Conservation (phyloP, 352 stramenopile genomes). For the Pythium insidiosum region DNA sequence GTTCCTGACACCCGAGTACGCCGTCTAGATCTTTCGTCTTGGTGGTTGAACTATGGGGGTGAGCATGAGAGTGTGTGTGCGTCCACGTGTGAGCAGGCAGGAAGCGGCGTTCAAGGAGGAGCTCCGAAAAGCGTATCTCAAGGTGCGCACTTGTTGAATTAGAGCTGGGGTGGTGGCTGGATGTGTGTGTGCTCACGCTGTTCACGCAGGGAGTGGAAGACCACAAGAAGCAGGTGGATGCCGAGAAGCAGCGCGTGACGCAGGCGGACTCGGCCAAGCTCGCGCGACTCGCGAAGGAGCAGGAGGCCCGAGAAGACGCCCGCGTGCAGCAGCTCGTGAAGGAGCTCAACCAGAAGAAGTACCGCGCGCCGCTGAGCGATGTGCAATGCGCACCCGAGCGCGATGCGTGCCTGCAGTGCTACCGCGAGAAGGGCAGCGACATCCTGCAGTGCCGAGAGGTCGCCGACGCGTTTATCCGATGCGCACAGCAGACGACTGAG, state of each 20-base stretch:
- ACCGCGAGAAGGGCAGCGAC: constrained; percentile 75
- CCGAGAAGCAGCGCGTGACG: constrained; percentile 26
- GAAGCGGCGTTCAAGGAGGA: constrained; percentile 63
- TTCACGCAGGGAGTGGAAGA: constrained; percentile 49
- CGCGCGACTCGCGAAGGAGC: constrained; percentile 59
- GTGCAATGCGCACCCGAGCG: constrained; percentile 76
- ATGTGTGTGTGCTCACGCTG: neutral
- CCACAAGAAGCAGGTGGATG: constrained; percentile 52
- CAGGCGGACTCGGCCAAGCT: constrained; percentile 25
- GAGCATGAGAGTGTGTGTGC: neutral
- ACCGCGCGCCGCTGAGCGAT: constrained; percentile 68
- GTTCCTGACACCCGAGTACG: constrained; percentile 41
- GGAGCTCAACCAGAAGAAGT: constrained; percentile 80
- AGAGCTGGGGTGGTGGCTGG: neutral
- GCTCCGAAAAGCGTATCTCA: constrained; percentile 65
- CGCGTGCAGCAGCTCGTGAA: constrained; percentile 70
- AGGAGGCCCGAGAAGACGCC: constrained; percentile 53
- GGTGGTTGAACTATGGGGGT: neutral
- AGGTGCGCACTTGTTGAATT: no score
- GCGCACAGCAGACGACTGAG: constrained; percentile 75
- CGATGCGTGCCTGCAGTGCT: constrained; percentile 79
- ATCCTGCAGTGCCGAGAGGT: constrained; percentile 83
- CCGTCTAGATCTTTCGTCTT: neutral
- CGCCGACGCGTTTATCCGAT: constrained; percentile 76
- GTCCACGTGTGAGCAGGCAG: constrained; percentile 26